phyloP scores from a whole-genome alignment of 768 basidiomycete species.

The Suillus cothurnatus region DNA sequence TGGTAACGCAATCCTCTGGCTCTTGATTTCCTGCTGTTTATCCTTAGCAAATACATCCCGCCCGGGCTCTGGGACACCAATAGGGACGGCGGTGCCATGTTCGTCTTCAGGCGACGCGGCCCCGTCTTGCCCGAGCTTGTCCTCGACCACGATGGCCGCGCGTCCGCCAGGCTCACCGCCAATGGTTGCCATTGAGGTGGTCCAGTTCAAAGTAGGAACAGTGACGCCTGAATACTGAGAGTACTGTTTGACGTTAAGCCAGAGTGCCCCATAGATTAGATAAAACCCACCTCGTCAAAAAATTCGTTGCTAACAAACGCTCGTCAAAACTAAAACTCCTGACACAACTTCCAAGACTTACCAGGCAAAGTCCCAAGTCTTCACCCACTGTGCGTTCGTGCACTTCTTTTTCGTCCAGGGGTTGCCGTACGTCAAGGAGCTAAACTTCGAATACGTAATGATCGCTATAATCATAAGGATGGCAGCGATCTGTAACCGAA shows the following conservation, averaged over 20 bases:
- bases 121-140: constrained; percentile 32
- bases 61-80: constrained; percentile 71
- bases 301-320: constrained; percentile 57
- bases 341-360: constrained; percentile 32
- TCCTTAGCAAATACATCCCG: constrained; percentile 68
- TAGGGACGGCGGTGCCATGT: constrained; percentile 41
- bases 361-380: constrained; percentile 97
- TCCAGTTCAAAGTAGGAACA: constrained; percentile 42
- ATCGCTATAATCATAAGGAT: constrained; percentile 72
- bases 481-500: constrained; percentile 80
- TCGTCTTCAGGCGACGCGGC: constrained; percentile 17
- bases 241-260: constrained; percentile 43
- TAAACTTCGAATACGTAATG: constrained; percentile 81
- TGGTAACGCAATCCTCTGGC: constrained; percentile 29
- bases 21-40: constrained; percentile 50
- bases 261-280: background rate
- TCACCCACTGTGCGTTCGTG: constrained; percentile 77
- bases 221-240: constrained; percentile 50
- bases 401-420: constrained; percentile 88
- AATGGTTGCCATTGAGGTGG: constrained; percentile 45
- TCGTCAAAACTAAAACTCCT: background rate
- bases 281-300: constrained; percentile 56
- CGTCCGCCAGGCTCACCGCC: constrained; percentile 58
- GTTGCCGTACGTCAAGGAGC: constrained; percentile 81
- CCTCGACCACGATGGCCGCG: constrained; percentile 54